Conservation (phyloP, 768 basidiomycete genomes). For the Lactarius psammicola region DNA sequence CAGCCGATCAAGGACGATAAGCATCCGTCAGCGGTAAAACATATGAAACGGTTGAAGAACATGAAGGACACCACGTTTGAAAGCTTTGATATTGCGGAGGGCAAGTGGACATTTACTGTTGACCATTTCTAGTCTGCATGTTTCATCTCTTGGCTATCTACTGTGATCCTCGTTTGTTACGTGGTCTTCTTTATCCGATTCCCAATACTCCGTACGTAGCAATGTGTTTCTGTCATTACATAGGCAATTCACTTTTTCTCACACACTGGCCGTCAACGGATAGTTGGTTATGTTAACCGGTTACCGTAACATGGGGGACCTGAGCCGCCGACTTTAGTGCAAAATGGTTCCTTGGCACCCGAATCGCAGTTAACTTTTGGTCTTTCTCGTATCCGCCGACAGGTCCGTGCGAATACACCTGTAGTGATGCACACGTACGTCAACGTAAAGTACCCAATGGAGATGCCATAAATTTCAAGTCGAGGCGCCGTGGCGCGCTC, state of each 20-base stretch:
- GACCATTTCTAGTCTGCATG: conserved; percentile 70
- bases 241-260: conserved; percentile 1
- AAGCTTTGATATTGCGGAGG: conserved; percentile 72
- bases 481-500: not conserved
- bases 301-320: not conserved
- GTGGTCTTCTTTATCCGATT: conserved; percentile 4
- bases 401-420: not conserved
- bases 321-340: not conserved
- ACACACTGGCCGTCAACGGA: not conserved
- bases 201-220: conserved; percentile 7
- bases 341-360: not conserved
- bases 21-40: conserved; percentile 65
- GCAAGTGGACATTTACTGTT: conserved; percentile 92
- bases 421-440: not conserved
- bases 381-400: not conserved
- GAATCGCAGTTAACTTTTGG: not conserved
- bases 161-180: conserved; percentile 8
- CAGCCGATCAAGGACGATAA: conserved; percentile 83
- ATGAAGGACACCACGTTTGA: conserved; percentile 88
- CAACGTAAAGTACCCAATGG: not conserved
- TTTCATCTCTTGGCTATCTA: conserved; percentile 3
- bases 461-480: not conserved
- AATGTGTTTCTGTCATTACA: conserved; percentile 8
- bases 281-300: not conserved
- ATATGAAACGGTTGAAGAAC: conserved; percentile 75